Evolutionary conservation across 345 rosid species (phyloP), one percentile per base, ranked within the genome.

Genomic region (Boechera retrofracta): DNA sequence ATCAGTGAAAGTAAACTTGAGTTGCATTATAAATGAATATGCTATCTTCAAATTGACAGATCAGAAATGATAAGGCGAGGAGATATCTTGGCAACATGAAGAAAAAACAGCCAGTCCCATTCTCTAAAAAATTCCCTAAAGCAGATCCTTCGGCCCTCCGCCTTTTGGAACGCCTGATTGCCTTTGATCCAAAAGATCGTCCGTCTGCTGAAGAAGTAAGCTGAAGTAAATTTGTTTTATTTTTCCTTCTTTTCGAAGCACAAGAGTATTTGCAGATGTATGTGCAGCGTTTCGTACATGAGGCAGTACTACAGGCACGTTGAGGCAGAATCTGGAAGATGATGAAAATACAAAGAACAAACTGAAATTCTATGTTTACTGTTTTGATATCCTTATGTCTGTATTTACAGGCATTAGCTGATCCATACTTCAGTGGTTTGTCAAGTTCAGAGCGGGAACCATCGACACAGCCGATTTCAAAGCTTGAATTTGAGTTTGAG

Each of bases 151-250:
- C 86, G 48, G 97, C 97, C 73, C 87, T 92, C 41, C 83, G 80
- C 70, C 73, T 94, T 7, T 82, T 94, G 77, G 88, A 88, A 81
- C 90, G 83, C 42, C 79, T 94, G 38, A 88, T 94, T 80, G 95
- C 98, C 47, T 94, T 94, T 83, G 98, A 94, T 90, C 97, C 98
- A 12, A 94, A 94, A 82, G 97, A 92, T 82, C 98, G 98, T 28
- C 97, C 87, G 29, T 80, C 93, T 3, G 97, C 98, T 28, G 93
- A 89, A 73, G 97, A 88, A 83, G 98, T 90, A 51, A 65, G 69
- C 74, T 70, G 54, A n/a, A 58, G 39, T 65, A 33, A n/a, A 38
- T 59, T 44, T 33, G 26, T 33, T 41, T 39, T 32, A 5, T 18
- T 11, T 28, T 53, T 28, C 11, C 8, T n/a, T 73, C 53, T 51